phyloP scores from a whole-genome alignment of 2,329 filamentous ascomycete species.

The Alternaria sp. region DNA sequence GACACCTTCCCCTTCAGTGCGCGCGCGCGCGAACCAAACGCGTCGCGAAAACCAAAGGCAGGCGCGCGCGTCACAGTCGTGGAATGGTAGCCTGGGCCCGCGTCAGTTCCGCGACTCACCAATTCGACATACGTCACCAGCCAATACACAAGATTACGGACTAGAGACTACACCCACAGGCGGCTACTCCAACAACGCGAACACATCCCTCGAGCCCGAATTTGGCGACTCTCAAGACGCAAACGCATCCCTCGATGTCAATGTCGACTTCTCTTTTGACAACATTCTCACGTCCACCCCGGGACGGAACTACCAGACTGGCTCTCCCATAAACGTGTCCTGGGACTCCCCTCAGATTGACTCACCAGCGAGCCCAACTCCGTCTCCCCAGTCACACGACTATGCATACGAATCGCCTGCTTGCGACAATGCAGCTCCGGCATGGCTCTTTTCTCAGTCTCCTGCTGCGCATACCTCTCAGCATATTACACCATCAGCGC shows the following conservation, averaged over 20 bases:
- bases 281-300: constrained; percentile 26
- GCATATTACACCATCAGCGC: neutral
- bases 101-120: neutral
- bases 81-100: neutral
- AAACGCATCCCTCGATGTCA: neutral
- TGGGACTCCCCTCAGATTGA: constrained; percentile 14
- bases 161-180: neutral
- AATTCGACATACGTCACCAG: neutral
- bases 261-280: constrained; percentile 29
- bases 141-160: neutral
- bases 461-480: neutral
- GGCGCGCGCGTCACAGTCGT: neutral
- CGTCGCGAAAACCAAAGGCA: constrained; percentile 13
- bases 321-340: constrained; percentile 11
- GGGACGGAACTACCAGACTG: constrained; percentile 18
- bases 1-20: constrained; percentile 23
- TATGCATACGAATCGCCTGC: neutral
- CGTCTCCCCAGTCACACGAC: neutral
- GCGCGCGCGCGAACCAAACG: constrained; percentile 16
- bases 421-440: constrained; percentile 2
- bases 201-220: neutral
- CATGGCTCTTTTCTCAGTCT: neutral
- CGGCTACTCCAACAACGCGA: neutral
- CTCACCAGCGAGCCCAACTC: neutral
- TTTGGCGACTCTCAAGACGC: neutral